Conservation (phyloP, 2,329 filamentous ascomycete genomes). For the Lasiodiplodia sp. region DNA sequence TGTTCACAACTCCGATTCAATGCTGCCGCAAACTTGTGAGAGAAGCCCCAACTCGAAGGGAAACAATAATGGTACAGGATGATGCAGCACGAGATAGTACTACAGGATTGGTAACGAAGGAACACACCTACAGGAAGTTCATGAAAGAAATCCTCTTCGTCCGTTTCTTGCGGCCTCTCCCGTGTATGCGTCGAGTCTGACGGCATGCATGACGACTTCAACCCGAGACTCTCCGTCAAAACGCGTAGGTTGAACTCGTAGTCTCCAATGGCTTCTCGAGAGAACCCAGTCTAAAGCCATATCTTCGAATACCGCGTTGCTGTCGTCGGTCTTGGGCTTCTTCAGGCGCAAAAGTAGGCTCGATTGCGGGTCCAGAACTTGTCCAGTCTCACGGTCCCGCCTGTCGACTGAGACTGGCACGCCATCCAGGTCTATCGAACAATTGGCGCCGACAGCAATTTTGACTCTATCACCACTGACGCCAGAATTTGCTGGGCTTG, state of each 20-base stretch:
- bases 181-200: conserved; percentile 77
- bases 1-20: not conserved
- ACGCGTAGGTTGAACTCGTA: conserved; percentile 63
- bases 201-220: conserved; percentile 76
- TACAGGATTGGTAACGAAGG: not conserved
- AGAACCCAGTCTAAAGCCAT: conserved; percentile 44
- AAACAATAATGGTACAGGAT: not conserved
- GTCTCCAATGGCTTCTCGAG: conserved; percentile 48
- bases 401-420: conserved; percentile 26
- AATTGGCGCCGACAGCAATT: conserved; percentile 63
- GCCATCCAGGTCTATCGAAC: conserved; percentile 65
- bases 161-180: conserved; percentile 72
- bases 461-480: conserved; percentile 72
- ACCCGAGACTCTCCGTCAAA: conserved; percentile 59
- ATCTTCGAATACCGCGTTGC: conserved; percentile 31
- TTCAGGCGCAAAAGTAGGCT: conserved; percentile 1
- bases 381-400: conserved; percentile 46
- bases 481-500: conserved; percentile 73
- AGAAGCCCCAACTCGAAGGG: not conserved
- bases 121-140: not conserved
- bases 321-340: conserved; percentile 26
- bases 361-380: conserved; percentile 37
- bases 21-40: not conserved
- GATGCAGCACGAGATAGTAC: not conserved
- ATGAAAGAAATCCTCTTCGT: conserved; percentile 66